Conservation (phyloP, 345 rosid genomes). For the Hypericum androsaemum region DNA sequence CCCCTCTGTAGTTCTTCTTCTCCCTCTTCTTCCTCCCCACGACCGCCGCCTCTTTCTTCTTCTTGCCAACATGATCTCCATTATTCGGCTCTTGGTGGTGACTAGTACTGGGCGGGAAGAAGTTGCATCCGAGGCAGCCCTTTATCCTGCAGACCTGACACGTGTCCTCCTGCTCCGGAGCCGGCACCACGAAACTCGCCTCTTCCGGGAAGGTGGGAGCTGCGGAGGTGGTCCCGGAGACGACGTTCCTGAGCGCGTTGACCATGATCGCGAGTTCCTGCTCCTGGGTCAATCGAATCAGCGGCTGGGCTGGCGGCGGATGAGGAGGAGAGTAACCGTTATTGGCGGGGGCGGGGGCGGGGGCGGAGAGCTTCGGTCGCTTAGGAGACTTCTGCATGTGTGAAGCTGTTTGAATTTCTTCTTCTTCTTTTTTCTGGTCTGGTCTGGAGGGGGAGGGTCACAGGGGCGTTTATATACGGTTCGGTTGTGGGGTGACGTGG, state of each 20-base stretch:
- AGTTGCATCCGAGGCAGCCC: constrained; percentile 70
- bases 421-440: not conserved
- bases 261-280: constrained; percentile 65
- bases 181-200: constrained; percentile 8
- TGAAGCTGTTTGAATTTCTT: not conserved
- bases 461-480: constrained; percentile 15
- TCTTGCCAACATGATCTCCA: not conserved
- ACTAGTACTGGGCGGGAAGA: constrained; percentile 41
- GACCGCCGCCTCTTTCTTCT: not conserved
- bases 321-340: not conserved
- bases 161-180: constrained; percentile 34
- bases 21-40: constrained; percentile 17
- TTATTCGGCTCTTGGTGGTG: constrained; percentile 14
- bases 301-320: constrained; percentile 2
- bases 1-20: constrained; percentile 85
- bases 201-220: not conserved
- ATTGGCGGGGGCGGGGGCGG: not conserved
- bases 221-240: constrained; percentile 17
- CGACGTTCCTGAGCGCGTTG: constrained; percentile 31
- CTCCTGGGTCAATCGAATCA: constrained; percentile 32
- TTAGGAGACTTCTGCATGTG: constrained; percentile 31
- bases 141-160: constrained; percentile 51
- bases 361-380: constrained; percentile 14
- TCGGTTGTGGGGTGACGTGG: not conserved
- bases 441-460: not conserved